These are phyloP conservation scores for Pestalotiopsis sp. DNA, from an alignment of 2,329 filamentous ascomycete genomes.

Conservation along the genomic window DNA sequence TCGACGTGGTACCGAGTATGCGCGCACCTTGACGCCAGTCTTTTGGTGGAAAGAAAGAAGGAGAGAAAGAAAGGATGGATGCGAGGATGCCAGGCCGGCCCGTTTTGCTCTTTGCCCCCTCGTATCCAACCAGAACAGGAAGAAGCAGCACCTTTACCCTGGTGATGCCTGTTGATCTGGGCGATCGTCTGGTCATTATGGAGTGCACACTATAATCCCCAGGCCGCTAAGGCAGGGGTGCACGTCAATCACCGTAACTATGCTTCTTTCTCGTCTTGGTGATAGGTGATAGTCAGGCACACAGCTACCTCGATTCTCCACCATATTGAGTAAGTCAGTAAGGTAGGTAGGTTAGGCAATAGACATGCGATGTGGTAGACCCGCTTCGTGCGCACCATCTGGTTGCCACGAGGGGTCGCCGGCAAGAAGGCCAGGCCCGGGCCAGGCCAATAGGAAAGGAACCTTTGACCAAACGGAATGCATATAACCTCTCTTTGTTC, in stretches of 20 bases:
- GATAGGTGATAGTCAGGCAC: not conserved
- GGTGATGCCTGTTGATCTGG: not conserved
- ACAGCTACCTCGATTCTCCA: not conserved
- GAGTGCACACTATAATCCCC: not conserved
- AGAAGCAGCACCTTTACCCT: not conserved
- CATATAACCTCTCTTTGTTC: conserved; percentile 10
- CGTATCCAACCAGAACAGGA: not conserved
- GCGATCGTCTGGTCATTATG: not conserved
- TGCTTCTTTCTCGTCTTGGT: not conserved
- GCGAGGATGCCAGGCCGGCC: not conserved
- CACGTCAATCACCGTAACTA: not conserved
- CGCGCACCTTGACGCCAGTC: too few relatives aligned
- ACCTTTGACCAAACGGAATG: not conserved
- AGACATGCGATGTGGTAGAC: not conserved
- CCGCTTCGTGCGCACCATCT: not conserved
- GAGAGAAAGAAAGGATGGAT: not conserved
- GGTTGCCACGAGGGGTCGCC: not conserved
- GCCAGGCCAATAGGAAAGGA: not conserved
- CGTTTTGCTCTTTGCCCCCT: not conserved
- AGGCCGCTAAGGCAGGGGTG: not conserved
- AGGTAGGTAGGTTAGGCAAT: not conserved
- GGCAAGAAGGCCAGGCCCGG: not conserved
- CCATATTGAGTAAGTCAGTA: not conserved
- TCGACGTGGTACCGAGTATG: not conserved
- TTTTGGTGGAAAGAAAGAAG: too few relatives aligned